These are phyloP conservation scores for Candida parachauliodes DNA, from an alignment of 805 yeast species.

Conservation along the genomic window DNA sequence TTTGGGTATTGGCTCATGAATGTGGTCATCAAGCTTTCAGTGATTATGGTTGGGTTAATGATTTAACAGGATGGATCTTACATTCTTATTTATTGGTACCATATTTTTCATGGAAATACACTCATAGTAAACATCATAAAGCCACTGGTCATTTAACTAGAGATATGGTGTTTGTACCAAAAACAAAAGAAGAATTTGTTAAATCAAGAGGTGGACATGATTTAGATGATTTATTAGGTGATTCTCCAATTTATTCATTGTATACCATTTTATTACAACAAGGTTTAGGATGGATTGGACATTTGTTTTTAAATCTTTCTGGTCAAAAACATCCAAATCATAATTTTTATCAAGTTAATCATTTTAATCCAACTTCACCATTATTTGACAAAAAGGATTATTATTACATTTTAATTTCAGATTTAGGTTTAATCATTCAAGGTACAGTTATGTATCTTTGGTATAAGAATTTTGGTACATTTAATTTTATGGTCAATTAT, in stretches of 20 bases:
- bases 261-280: constrained; percentile 60
- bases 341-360: constrained; percentile 51
- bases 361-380: constrained; percentile 71
- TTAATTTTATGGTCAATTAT: constrained; percentile 65
- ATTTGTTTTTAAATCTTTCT: constrained; percentile 67
- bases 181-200: constrained; percentile 56
- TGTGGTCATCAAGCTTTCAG: constrained; percentile 89
- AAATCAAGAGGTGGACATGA: constrained; percentile 30
- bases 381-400: constrained; percentile 71
- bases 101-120: constrained; percentile 80
- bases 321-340: constrained; percentile 60
- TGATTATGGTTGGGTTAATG: constrained; percentile 68
- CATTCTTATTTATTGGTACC: constrained; percentile 81
- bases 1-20: constrained; percentile 87
- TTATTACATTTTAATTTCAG: constrained; percentile 68
- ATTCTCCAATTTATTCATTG: constrained; percentile 69
- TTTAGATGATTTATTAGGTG: constrained; percentile 60
- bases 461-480: constrained; percentile 59
- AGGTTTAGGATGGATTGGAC: constrained; percentile 70
- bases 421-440: constrained; percentile 63
- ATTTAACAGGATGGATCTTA: constrained; percentile 76
- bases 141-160: constrained; percentile 80
- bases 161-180: constrained; percentile 84
- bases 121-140: constrained; percentile 87
- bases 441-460: constrained; percentile 53